phyloP scores from a whole-genome alignment of 192 early-diverging fungal species.

The Backusella sp. region DNA sequence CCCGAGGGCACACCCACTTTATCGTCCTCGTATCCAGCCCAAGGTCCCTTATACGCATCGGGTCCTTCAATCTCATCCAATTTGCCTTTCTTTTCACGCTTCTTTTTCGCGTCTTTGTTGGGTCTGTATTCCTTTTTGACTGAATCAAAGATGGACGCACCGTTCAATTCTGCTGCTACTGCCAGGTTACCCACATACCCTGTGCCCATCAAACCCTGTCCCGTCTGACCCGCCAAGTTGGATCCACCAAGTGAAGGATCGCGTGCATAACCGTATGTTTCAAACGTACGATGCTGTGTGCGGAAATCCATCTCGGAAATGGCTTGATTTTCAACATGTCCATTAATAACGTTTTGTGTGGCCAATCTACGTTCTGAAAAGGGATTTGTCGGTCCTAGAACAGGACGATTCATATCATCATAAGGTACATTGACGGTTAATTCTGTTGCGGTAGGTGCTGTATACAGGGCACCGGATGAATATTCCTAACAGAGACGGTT shows the following conservation, averaged over 20 bases:
- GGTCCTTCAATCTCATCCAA: slow-evolving; percentile 70
- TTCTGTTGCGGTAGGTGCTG: slow-evolving; percentile 53
- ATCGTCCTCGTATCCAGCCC: slow-evolving; percentile 93
- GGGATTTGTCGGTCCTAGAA: slow-evolving; percentile 56
- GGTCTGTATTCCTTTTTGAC: slow-evolving; percentile 39
- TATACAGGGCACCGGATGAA: slow-evolving; percentile 38
- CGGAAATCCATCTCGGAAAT: slow-evolving; percentile 75
- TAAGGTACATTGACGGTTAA: slow-evolving; percentile 58
- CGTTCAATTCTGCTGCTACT: slow-evolving; percentile 49
- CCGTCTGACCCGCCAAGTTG: slow-evolving; percentile 35
- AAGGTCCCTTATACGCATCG: slow-evolving; percentile 84
- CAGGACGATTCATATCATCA: slow-evolving; percentile 50
- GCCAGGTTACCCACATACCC: slow-evolving; percentile 65
- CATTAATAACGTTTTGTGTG: slow-evolving; percentile 59
- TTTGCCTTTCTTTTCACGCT: slow-evolving; percentile 79
- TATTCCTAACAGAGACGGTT: not conserved
- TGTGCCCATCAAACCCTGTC: slow-evolving; percentile 49
- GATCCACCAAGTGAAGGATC: slow-evolving; percentile 66
- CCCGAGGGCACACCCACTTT: slow-evolving; percentile 58
- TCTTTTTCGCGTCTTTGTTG: slow-evolving; percentile 46
- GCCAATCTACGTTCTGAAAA: slow-evolving; percentile 38
- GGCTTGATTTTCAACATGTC: slow-evolving; percentile 77
- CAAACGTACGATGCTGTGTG: slow-evolving; percentile 82
- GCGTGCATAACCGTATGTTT: slow-evolving; percentile 75
- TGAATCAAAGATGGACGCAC: slow-evolving; percentile 51